Evolutionary conservation across 208 protist species (phyloP).

Genomic region (Leishmania guyanensis): DNA sequence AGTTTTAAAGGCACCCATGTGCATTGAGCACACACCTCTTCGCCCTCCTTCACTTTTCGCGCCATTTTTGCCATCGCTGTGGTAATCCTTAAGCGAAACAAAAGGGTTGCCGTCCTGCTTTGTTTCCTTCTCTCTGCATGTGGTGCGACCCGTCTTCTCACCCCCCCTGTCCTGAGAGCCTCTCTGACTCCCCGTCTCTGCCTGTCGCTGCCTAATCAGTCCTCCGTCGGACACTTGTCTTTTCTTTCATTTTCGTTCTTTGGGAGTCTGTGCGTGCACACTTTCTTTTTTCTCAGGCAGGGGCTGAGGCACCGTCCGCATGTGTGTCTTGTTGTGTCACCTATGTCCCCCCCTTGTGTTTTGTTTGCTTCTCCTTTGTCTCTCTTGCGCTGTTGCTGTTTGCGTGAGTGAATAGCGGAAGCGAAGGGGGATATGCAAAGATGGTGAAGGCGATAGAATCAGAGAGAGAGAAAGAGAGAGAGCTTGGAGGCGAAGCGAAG

Average conservation of each 20-base stretch:
- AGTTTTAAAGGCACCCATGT: background rate
- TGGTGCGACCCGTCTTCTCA: background rate
- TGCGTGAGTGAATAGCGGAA: background rate
- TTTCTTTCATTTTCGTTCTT: background rate
- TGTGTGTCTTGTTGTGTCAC: background rate
- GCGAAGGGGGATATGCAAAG: background rate
- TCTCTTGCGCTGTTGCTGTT: background rate
- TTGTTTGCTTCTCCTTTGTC: too few relatives aligned
- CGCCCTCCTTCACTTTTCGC: background rate
- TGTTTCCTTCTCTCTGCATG: background rate
- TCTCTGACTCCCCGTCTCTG: background rate
- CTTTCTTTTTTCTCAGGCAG: background rate
- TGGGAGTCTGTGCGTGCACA: background rate
- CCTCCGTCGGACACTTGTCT: background rate
- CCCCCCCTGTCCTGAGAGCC: background rate
- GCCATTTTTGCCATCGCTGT: background rate
- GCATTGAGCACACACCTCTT: background rate
- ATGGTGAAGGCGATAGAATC: background rate
- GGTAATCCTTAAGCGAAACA: background rate
- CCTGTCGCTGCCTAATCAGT: background rate
- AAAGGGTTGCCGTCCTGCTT: background rate
- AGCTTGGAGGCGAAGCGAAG: background rate
- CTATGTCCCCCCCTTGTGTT: background rate
- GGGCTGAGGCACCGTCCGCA: background rate
- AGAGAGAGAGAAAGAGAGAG: background rate